Base-by-base conservation (phyloP, 768 basidiomycete genomes). In the Lentinula edodes region DNA sequence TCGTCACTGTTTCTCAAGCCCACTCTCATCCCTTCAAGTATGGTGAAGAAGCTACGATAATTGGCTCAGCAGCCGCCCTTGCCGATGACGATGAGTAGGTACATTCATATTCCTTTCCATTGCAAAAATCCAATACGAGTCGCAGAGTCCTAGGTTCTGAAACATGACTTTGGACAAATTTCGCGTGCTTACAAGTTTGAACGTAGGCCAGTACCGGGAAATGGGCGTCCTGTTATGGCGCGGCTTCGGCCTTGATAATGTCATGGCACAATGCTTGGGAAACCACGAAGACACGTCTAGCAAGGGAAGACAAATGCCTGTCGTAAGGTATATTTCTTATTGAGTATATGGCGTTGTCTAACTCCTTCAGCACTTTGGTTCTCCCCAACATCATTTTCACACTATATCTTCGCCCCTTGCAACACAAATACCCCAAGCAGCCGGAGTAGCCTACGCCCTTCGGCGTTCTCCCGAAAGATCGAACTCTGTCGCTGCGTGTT, bases 361-460 rank as follows among this genome's bases (percentile, higher is more conserved):
- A 42, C 16, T 41, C 20, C 63, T 43, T 23, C 34, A 93, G 84
- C 95, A 98, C 69, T 93, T 94, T 72, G 91, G 93, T 13, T 93
- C 93, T 5, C 80, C 83, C 1, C 75, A 85, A 61, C 84, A 90
- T 62, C 95, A 96, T 71, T 96, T 95, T 71, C 91, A 95, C 74
- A 93, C 91, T 18, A 97, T 97, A 63, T 97, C 95, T 3, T 95
- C 92, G 6, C 91, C 95, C 0, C 80, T 98, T 32, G 93, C 90
- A 9, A 98, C 95, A 0, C 95, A 98, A 74, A 92, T 97, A 66
- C 94, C 93, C 6, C 93, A 95, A 73, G 95, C 93, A 23, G 94
- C 95, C 0, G 95, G 95, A 15, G 93, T 96, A 6, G 95, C 84
- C 0, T 96, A 91, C 69, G 93, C 95, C 0, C 79, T 98, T 60